phyloP scores from a whole-genome alignment of 1,284 basidiomycete genomes.

The Cystobasidium pallidum region DNA sequence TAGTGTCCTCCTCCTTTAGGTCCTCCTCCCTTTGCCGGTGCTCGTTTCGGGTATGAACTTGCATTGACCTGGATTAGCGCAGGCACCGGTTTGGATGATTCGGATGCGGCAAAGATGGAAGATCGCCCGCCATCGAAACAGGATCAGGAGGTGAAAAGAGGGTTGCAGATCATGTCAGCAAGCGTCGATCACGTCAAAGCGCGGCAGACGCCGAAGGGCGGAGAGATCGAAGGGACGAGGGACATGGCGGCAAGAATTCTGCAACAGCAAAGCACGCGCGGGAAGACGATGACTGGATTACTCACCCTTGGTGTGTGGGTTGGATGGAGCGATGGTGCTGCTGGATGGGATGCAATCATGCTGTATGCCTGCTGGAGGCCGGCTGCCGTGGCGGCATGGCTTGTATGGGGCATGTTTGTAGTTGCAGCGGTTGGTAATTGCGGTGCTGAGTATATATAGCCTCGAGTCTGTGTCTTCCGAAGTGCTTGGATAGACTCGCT shows the following conservation, averaged over 20 bases:
- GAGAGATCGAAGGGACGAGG: neutral
- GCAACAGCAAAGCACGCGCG: too few species aligned
- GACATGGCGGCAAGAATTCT: neutral
- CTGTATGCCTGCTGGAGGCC: neutral
- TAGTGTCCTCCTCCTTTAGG: neutral
- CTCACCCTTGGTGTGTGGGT: neutral
- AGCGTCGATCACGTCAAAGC: neutral
- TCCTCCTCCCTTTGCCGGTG: neutral
- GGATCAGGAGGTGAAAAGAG: neutral
- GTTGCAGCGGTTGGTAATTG: neutral
- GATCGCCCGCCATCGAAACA: neutral
- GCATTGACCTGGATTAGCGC: too few species aligned
- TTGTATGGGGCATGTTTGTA: neutral
- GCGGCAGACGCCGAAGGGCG: neutral
- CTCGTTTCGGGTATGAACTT: too few species aligned
- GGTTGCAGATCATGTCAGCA: neutral
- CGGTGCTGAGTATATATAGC: neutral
- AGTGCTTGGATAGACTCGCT: too few species aligned
- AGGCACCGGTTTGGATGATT: neutral
- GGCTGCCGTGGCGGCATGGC: neutral
- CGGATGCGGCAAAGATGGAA: neutral
- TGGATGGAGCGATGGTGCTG: neutral
- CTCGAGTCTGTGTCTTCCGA: neutral
- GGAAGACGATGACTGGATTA: neutral
- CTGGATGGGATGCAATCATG: slow-evolving; percentile 2